phyloP scores from a whole-genome alignment of 2,329 filamentous ascomycete species.

The Ophiostoma montium region DNA sequence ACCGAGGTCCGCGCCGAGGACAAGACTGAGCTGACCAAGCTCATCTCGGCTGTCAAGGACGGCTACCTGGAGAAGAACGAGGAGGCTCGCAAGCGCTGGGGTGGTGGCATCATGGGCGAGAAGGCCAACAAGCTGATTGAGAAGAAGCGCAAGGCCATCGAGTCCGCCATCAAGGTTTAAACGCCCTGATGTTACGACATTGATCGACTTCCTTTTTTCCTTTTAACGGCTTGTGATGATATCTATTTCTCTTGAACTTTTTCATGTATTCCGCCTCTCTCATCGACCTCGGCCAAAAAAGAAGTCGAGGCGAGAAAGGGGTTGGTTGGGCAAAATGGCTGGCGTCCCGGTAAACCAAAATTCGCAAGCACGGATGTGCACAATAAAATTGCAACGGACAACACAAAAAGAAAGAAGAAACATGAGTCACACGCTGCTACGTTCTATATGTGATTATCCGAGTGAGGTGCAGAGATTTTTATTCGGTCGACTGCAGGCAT shows the following conservation, averaged over 20 bases:
- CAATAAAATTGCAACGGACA: conserved; percentile 10
- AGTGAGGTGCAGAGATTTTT: no score
- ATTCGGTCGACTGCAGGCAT: no score
- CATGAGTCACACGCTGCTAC: neutral
- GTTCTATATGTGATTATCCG: neutral
- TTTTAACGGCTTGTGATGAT: conserved; percentile 4
- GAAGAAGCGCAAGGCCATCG: conserved; percentile 91
- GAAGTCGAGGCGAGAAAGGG: neutral
- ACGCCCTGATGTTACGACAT: neutral
- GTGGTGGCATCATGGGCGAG: conserved; percentile 96
- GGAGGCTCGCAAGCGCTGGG: conserved; percentile 84
- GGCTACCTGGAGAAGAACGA: conserved; percentile 95
- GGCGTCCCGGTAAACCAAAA: conserved; percentile 10
- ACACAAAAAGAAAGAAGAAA: conserved; percentile 6
- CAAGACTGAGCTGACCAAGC: conserved; percentile 95
- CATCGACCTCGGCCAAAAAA: neutral
- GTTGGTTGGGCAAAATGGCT: neutral
- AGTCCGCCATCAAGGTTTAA: conserved; percentile 97
- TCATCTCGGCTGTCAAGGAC: conserved; percentile 92
- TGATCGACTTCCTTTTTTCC: neutral
- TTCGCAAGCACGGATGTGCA: conserved; percentile 3
- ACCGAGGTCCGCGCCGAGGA: conserved; percentile 97
- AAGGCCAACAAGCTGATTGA: conserved; percentile 68
- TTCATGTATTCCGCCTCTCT: neutral
- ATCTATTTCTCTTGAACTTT: neutral